phyloP scores from a whole-genome alignment of 495 filamentous ascomycete genomes.

The Paragyromitra xinjiangensis region DNA sequence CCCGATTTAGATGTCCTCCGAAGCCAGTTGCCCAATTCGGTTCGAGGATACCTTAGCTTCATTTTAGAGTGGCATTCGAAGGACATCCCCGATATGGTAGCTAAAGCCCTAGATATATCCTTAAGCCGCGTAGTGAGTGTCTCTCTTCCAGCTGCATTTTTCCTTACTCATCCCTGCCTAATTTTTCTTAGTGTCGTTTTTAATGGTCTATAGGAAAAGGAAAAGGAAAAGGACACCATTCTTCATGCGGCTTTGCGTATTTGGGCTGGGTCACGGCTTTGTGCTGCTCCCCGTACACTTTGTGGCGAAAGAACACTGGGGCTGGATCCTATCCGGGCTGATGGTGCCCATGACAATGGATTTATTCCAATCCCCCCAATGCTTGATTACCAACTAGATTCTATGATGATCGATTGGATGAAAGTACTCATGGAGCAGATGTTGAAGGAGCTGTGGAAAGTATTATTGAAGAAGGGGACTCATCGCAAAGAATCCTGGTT shows the following conservation, averaged over 20 bases:
- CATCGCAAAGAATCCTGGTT: constrained; percentile 62
- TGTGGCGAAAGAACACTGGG: constrained; percentile 64
- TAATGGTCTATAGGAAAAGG: background rate
- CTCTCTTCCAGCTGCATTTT: background rate
- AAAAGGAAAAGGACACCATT: background rate
- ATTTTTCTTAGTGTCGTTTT: background rate
- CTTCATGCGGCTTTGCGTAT: constrained; percentile 60
- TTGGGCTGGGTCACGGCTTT: constrained; percentile 66
- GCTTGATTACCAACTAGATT: constrained; percentile 66
- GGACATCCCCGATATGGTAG: background rate
- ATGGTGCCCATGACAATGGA: constrained; percentile 60
- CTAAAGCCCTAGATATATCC: background rate
- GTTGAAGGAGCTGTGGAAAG: constrained; percentile 61
- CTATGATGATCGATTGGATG: constrained; percentile 64
- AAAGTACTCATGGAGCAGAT: constrained; percentile 64
- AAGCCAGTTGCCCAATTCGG: background rate
- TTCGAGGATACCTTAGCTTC: background rate
- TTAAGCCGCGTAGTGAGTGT: background rate
- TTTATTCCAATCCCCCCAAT: constrained; percentile 66
- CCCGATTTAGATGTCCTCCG: background rate
- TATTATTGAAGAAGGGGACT: background rate
- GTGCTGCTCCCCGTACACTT: constrained; percentile 65
- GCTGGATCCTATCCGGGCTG: constrained; percentile 63
- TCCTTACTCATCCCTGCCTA: too few species aligned
- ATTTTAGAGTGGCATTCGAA: background rate